Evolutionary conservation across 108 stramenopile genomes (phyloP).

Genomic region (Skeletonema menzelii): DNA sequence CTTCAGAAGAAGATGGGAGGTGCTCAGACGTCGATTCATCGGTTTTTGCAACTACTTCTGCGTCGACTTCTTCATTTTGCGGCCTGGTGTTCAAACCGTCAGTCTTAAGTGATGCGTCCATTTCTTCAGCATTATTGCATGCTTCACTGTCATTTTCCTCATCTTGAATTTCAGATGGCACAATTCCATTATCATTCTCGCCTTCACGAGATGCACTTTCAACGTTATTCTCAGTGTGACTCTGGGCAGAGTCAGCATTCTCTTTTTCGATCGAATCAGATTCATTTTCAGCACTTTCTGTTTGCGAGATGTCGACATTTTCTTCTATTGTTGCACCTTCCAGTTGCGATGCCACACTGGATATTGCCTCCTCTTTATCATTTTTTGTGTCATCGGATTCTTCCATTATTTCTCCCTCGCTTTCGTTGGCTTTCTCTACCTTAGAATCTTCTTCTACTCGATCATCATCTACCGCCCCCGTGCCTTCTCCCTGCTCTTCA

Average conservation of each 20-base stretch:
- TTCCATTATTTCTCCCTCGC: background rate
- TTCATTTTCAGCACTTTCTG: background rate
- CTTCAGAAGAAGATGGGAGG: background rate
- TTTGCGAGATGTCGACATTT: background rate
- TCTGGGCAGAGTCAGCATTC: background rate
- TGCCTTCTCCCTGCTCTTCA: constrained; percentile 2
- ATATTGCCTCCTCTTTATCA: background rate
- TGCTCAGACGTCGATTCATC: background rate
- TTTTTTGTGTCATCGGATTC: background rate
- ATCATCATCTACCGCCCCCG: background rate
- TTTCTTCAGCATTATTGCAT: background rate
- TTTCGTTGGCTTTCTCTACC: background rate
- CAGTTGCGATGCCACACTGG: background rate
- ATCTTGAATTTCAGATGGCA: background rate
- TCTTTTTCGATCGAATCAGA: background rate
- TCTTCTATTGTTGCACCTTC: constrained; percentile 3
- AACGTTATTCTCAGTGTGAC: background rate
- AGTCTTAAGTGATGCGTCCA: background rate
- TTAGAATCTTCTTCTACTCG: background rate
- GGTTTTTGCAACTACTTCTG: background rate
- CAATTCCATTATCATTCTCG: background rate
- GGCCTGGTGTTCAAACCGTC: background rate
- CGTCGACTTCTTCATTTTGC: background rate
- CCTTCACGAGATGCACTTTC: background rate
- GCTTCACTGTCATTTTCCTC: background rate